Evolutionary conservation across 202 grass and related monocot genomes (phyloP), one percentile per base, ranked within the genome.

Genomic region (Dendrocalamus latiflorus): DNA sequence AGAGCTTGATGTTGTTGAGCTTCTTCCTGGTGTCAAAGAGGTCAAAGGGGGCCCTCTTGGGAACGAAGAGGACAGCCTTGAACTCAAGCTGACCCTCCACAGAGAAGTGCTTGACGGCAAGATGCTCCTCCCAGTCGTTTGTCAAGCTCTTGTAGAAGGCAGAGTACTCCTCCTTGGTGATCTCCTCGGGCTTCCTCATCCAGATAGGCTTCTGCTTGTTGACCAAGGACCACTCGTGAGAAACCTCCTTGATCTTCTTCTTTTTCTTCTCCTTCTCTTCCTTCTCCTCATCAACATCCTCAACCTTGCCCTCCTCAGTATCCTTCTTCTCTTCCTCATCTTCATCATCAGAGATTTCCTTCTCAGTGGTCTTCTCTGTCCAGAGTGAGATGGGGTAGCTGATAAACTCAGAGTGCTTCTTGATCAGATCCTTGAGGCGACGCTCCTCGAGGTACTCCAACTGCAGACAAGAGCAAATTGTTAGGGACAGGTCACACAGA

Each of bases 231-330:
- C 94, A 97, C 82, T 97, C 94, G 0, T 97, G 91, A 47, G 91
- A 97, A 24, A 97, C 94, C 79, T 97, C 94, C 94, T 97, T 97
- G 74, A 97, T 97, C 81, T 94, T 97, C 83, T 97, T 97, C 88
- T 97, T 97, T 42, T 97, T 97, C 77, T 92, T 97, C 24, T 97
- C 94, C 36, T 97, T 97, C 26, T 97, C 94, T 85, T 97, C 94
- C 55, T 97, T 94, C 60, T 97, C 91, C 74, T 97, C 94, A 80
- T 97, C 94, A 72, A 97, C 79, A 59, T 97, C 94, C 71, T 94
- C 94, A 64, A 97, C 84, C 90, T 97, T 97, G 81, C 90, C 94
- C 72, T 97, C 94, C 60, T 97, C 94, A 9, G 83, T 24, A 38
- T 97, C 92, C 82, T 97, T 94, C 87, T 97, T 97, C 65, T 97